phyloP scores from a whole-genome alignment of 192 early-diverging fungal genomes.

The Coemansia sp. region DNA sequence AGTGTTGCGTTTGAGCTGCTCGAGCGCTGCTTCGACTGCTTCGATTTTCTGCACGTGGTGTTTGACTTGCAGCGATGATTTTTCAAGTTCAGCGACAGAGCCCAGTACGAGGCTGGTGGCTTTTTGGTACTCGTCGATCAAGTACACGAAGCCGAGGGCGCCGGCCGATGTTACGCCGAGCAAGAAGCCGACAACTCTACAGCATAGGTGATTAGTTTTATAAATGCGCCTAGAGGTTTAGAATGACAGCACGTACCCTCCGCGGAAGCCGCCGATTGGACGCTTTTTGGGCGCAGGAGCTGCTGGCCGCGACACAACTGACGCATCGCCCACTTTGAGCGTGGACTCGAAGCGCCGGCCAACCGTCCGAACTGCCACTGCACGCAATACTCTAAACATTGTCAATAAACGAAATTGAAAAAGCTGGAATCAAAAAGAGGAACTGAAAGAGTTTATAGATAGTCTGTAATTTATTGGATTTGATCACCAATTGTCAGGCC shows the following conservation, averaged over 20 bases:
- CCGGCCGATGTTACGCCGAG: slow-evolving; percentile 73
- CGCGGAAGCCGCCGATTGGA: slow-evolving; percentile 63
- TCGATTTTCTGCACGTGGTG: slow-evolving; percentile 81
- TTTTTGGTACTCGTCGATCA: slow-evolving; percentile 83
- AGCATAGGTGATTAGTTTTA: background rate
- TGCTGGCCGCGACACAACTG: slow-evolving; percentile 25
- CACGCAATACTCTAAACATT: slow-evolving; percentile 31
- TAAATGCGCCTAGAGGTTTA: background rate
- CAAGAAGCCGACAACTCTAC: slow-evolving; percentile 75
- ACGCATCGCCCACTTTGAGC: slow-evolving; percentile 42
- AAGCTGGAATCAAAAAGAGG: background rate
- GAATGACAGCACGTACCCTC: slow-evolving; percentile 45
- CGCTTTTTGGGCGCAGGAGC: slow-evolving; percentile 53
- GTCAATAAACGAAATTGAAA: background rate
- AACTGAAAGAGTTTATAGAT: background rate
- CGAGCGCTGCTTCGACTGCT: slow-evolving; percentile 65
- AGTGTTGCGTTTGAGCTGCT: slow-evolving; percentile 53
- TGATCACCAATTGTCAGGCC: too few relatives aligned
- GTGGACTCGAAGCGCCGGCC: slow-evolving; percentile 45
- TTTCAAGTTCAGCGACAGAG: slow-evolving; percentile 78
- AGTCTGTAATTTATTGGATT: too few relatives aligned
- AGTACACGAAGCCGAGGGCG: slow-evolving; percentile 75
- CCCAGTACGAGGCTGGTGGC: slow-evolving; percentile 67
- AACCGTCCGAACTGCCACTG: slow-evolving; percentile 18
- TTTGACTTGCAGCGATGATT: slow-evolving; percentile 71